These are phyloP conservation scores for Leptomonas seymouri DNA, from an alignment of 208 protist genomes.

Conservation along the genomic window DNA sequence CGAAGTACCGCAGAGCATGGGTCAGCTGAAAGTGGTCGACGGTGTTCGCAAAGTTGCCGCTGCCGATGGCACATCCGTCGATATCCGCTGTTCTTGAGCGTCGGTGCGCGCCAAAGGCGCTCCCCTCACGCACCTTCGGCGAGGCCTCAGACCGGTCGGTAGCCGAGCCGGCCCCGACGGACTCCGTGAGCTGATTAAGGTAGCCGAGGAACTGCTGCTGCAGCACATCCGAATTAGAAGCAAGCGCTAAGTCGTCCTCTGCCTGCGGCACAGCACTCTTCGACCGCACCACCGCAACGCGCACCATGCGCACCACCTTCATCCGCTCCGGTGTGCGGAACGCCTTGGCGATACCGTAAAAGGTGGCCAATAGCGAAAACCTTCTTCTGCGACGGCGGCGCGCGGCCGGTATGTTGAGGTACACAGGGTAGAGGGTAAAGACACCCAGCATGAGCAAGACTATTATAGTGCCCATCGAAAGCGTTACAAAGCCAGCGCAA, in stretches of 20 bases:
- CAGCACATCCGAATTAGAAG: conserved; percentile 11
- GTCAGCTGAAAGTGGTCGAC: conserved; percentile 35
- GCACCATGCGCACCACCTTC: conserved; percentile 31
- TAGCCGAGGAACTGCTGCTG: conserved; percentile 30
- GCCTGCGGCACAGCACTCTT: conserved; percentile 2
- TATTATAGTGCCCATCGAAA: conserved; percentile 57
- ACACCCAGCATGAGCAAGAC: conserved; percentile 38
- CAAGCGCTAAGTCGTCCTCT: conserved; percentile 8
- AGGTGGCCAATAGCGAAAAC: not conserved
- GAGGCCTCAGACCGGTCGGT: conserved; percentile 26
- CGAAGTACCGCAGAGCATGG: conserved; percentile 34
- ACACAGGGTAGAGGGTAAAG: conserved; percentile 59
- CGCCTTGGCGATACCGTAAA: not conserved
- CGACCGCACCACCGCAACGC: conserved; percentile 21
- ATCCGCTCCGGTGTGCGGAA: conserved; percentile 25
- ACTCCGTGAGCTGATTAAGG: conserved; percentile 26
- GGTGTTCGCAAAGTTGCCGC: conserved; percentile 19
- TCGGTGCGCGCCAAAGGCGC: conserved; percentile 7
- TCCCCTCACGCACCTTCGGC: conserved; percentile 19
- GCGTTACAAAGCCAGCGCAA: conserved; percentile 30
- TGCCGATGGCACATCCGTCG: conserved; percentile 13
- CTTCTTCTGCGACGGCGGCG: conserved; percentile 35
- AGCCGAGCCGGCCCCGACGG: conserved; percentile 10
- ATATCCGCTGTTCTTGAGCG: conserved; percentile 30
- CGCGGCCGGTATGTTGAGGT: conserved; percentile 39